Percentiles rank a stretch among this genome's conserved stretches.
These are phyloP conservation scores for Sphaceloma murrayae DNA, from an alignment of 2,329 filamentous ascomycete species.

Conservation along the genomic window DNA sequence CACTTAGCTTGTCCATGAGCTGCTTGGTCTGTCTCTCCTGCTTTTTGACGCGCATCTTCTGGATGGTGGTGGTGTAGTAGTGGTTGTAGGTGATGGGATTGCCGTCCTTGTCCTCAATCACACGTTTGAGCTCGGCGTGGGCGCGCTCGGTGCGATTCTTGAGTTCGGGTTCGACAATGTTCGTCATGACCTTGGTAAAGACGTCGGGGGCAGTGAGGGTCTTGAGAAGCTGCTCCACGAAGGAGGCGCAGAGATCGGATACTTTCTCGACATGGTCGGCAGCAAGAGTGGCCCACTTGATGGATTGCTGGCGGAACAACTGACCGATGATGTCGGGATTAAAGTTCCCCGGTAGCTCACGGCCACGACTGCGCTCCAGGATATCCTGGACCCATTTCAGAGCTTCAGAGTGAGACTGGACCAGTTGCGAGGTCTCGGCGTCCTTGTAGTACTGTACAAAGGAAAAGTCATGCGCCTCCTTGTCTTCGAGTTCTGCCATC, in stretches of 20 bases:
- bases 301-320: conserved; percentile 51
- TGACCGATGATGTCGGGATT: conserved; percentile 51
- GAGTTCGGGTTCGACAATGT: conserved; percentile 36
- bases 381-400: conserved; percentile 34
- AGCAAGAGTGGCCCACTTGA: conserved; percentile 42
- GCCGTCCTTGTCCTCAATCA: conserved; percentile 39
- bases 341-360: conserved; percentile 53
- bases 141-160: conserved; percentile 30
- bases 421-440: conserved; percentile 15
- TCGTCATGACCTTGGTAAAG: conserved; percentile 29
- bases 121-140: conserved; percentile 34
- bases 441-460: conserved; percentile 18
- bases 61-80: conserved; percentile 30
- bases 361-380: conserved; percentile 38
- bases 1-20: conserved; percentile 27
- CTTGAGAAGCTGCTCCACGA: conserved; percentile 30
- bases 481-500: conserved; percentile 19
- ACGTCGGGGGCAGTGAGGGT: conserved; percentile 35
- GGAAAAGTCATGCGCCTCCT: conserved; percentile 19
- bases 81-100: conserved; percentile 33
- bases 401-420: conserved; percentile 26
- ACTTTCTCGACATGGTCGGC: conserved; percentile 31
- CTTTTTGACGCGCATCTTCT: conserved; percentile 24
- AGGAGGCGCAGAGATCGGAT: conserved; percentile 26
- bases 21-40: conserved; percentile 20